Conservation (phyloP, 768 basidiomycete species). For the Lactarius tabidus region DNA sequence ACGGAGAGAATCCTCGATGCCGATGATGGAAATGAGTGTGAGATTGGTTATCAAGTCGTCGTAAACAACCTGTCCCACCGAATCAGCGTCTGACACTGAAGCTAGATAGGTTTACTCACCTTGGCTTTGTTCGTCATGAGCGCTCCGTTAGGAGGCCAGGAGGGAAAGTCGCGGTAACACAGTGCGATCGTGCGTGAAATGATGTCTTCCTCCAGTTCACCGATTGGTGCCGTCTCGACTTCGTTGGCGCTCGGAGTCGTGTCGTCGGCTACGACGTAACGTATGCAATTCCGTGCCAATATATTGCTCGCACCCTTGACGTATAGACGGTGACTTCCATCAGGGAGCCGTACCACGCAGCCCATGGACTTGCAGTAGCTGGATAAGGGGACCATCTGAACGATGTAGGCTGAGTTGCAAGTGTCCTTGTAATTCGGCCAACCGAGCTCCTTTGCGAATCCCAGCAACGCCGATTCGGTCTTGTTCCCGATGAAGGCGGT, state of each 20-base stretch:
- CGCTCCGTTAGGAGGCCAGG: conserved; percentile 72
- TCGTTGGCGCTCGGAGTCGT: conserved; percentile 27
- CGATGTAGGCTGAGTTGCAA: conserved; percentile 56
- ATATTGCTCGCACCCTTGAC: conserved; percentile 96
- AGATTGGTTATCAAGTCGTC: conserved; percentile 67
- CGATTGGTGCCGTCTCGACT: conserved; percentile 60
- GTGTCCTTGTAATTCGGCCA: conserved; percentile 71
- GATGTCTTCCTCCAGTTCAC: conserved; percentile 67
- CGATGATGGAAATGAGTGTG: conserved; percentile 84
- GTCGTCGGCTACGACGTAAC: conserved; percentile 63
- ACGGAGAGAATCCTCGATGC: conserved; percentile 95
- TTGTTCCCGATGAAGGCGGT: conserved; percentile 81
- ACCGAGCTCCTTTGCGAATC: conserved; percentile 74
- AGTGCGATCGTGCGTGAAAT: conserved; percentile 88
- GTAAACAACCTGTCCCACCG: conserved; percentile 52
- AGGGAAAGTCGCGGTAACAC: conserved; percentile 83
- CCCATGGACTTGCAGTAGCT: conserved; percentile 95
- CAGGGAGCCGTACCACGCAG: conserved; percentile 63
- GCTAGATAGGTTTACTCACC: conserved; percentile 34
- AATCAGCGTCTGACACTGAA: conserved; percentile 15
- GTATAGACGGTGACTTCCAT: conserved; percentile 62
- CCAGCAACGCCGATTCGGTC: conserved; percentile 89
- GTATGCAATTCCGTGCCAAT: conserved; percentile 67
- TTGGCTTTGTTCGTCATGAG: conserved; percentile 45
- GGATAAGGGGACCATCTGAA: conserved; percentile 92